Percentiles rank a stretch among this genome's conserved stretches.
Evolutionary conservation across 148 eudicot species (phyloP).

Genomic region (Rhododendron kiyosumense): DNA sequence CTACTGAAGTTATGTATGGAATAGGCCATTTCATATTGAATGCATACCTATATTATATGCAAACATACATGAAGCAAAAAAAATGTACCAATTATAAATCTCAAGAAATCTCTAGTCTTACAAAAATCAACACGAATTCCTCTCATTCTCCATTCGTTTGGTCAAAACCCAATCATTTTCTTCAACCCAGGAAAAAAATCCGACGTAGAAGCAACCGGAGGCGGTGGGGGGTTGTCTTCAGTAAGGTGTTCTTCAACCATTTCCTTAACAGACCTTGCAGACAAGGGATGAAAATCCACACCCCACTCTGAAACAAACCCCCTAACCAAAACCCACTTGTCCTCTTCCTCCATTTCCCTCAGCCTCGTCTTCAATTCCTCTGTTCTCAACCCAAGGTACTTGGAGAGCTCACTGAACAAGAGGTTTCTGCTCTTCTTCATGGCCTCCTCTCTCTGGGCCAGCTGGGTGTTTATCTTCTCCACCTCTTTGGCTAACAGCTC

Average conservation of each 20-base stretch:
- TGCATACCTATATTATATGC: not conserved
- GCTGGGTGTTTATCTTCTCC: conserved; percentile 36
- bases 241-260: conserved; percentile 56
- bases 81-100: not conserved
- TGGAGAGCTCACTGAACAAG: conserved; percentile 57
- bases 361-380: conserved; percentile 49
- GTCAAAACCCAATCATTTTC: conserved; percentile 40
- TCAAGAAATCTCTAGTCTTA: not conserved
- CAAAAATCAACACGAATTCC: not conserved
- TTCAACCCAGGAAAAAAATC: conserved; percentile 31
- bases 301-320: conserved; percentile 79
- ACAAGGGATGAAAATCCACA: conserved; percentile 64
- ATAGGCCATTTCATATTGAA: not conserved
- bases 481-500: conserved; percentile 39
- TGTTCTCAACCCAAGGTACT: conserved; percentile 24
- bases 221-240: conserved; percentile 4
- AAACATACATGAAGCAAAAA: not conserved
- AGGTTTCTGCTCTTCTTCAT: conserved; percentile 49
- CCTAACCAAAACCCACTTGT: conserved; percentile 46
- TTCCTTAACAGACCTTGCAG: conserved; percentile 51
- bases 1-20: not conserved
- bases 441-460: conserved; percentile 49
- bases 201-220: not conserved
- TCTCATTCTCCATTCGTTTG: not conserved
- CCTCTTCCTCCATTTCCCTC: conserved; percentile 53